Percentiles rank a stretch among this genome's conserved stretches.
phyloP scores from a whole-genome alignment of 2,329 filamentous ascomycete genomes.

The Arthrinium phaeospermum region DNA sequence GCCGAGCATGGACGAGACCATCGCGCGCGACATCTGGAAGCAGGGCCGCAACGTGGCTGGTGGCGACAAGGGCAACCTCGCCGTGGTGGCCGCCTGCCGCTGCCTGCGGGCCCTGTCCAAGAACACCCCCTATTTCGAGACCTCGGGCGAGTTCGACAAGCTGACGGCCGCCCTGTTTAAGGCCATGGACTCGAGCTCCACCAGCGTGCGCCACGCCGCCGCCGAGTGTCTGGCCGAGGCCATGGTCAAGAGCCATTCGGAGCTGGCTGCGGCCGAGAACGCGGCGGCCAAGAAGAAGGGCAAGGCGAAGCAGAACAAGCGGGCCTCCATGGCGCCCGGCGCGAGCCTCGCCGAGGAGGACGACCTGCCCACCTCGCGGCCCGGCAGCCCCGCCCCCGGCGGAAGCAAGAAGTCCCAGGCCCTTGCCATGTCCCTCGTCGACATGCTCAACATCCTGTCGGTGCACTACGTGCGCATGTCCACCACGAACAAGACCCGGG shows the following conservation, averaged over 20 bases:
- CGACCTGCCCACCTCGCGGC: constrained; percentile 58
- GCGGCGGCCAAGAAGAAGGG: constrained; percentile 68
- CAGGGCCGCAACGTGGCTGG: constrained; percentile 78
- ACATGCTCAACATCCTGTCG: constrained; percentile 81
- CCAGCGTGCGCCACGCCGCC: constrained; percentile 81
- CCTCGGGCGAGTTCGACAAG: constrained; percentile 88
- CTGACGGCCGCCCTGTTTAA: constrained; percentile 85
- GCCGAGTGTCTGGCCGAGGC: constrained; percentile 83
- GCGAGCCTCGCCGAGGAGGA: constrained; percentile 77
- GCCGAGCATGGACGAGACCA: constrained; percentile 78
- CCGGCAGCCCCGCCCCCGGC: constrained; percentile 73
- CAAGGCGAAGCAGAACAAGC: constrained; percentile 64
- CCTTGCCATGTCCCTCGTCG: constrained; percentile 75
- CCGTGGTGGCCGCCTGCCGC: constrained; percentile 78
- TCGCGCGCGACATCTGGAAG: constrained; percentile 94
- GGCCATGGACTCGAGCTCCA: constrained; percentile 77
- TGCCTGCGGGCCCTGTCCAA: constrained; percentile 77
- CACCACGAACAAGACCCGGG: constrained; percentile 80
- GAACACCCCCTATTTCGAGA: constrained; percentile 82
- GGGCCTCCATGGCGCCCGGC: constrained; percentile 64
- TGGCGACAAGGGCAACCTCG: constrained; percentile 81
- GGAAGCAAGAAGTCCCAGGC: constrained; percentile 72
- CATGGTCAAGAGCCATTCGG: constrained; percentile 82
- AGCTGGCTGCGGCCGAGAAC: constrained; percentile 51
- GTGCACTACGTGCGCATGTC: constrained; percentile 79